These are phyloP conservation scores for Endocalyx cinctus DNA, from an alignment of 2,329 filamentous ascomycete species.

Conservation along the genomic window DNA sequence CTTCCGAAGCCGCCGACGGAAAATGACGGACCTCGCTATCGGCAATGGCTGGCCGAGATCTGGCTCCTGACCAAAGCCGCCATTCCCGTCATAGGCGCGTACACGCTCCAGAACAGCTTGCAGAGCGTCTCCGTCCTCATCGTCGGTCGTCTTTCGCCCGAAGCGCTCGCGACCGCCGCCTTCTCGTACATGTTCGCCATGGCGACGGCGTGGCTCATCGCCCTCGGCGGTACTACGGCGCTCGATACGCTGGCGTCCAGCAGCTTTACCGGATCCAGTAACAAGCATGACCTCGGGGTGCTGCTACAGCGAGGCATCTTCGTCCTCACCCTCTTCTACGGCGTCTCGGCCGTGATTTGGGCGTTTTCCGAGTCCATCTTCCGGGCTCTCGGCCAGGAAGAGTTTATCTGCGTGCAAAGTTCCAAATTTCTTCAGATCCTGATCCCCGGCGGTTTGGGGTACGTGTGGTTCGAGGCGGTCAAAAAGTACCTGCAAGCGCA, in stretches of 20 bases:
- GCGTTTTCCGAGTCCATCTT: constrained; percentile 71
- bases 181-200: constrained; percentile 95
- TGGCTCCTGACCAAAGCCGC: constrained; percentile 65
- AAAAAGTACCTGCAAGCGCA: constrained; percentile 90
- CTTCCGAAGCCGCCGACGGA: constrained; percentile 13
- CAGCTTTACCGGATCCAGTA: constrained; percentile 74
- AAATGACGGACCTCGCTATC: constrained; percentile 4
- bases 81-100: constrained; percentile 75
- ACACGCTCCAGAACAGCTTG: constrained; percentile 79
- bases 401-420: constrained; percentile 69
- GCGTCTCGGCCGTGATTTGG: constrained; percentile 71
- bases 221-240: constrained; percentile 78
- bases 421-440: constrained; percentile 68
- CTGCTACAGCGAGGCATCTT: constrained; percentile 73
- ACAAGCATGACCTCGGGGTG: constrained; percentile 74
- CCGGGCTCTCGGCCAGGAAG: constrained; percentile 68
- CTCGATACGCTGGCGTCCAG: constrained; percentile 81
- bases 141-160: constrained; percentile 72
- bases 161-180: constrained; percentile 74
- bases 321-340: constrained; percentile 67
- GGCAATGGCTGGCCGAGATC: constrained; percentile 52
- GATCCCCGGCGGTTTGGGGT: constrained; percentile 77
- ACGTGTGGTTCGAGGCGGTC: constrained; percentile 80
- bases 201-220: constrained; percentile 83
- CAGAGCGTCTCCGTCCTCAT: constrained; percentile 80